These are phyloP conservation scores for Ottelia alismoides DNA, from an alignment of 106 monocot genomes.

Conservation along the genomic window DNA sequence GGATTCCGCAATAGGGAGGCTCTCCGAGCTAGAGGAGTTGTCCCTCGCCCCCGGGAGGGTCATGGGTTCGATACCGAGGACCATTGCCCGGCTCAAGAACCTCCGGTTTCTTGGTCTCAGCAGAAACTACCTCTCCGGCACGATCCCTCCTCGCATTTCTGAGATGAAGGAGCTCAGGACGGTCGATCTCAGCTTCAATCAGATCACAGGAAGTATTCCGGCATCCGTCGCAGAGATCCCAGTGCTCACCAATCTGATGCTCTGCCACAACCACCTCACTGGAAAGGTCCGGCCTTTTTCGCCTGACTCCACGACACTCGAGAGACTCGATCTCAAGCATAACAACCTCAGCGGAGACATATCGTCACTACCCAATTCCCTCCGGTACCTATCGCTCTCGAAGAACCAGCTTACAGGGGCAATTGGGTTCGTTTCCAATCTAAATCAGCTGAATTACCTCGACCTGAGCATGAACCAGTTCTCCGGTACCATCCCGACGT, in stretches of 20 bases:
- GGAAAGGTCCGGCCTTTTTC: slow-evolving; percentile 14
- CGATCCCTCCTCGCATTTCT: slow-evolving; percentile 3
- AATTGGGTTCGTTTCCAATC: slow-evolving; percentile 3
- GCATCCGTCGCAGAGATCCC: neutral
- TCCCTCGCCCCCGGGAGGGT: slow-evolving; percentile 78
- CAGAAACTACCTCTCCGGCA: slow-evolving; percentile 18
- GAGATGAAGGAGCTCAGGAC: slow-evolving; percentile 4
- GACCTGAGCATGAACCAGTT: slow-evolving; percentile 45
- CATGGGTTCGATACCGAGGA: slow-evolving; percentile 28
- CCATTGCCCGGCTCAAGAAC: slow-evolving; percentile 15
- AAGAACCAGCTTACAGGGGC: slow-evolving; percentile 33
- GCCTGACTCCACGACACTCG: slow-evolving; percentile 25
- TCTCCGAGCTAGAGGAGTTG: slow-evolving; percentile 48
- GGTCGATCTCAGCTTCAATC: slow-evolving; percentile 28
- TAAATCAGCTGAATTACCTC: slow-evolving; percentile 17
- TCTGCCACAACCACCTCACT: slow-evolving; percentile 14
- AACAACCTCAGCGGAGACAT: slow-evolving; percentile 37
- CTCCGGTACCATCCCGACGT: slow-evolving; percentile 27
- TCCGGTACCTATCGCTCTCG: slow-evolving; percentile 33
- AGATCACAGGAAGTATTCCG: slow-evolving; percentile 12
- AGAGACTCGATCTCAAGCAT: slow-evolving; percentile 31
- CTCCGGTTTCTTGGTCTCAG: slow-evolving; percentile 71
- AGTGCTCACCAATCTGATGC: slow-evolving; percentile 1
- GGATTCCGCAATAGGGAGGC: slow-evolving; percentile 22
- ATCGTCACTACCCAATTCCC: slow-evolving; percentile 10